Conservation (phyloP, 139 green algal genomes). For the Pleodorina starrii region DNA sequence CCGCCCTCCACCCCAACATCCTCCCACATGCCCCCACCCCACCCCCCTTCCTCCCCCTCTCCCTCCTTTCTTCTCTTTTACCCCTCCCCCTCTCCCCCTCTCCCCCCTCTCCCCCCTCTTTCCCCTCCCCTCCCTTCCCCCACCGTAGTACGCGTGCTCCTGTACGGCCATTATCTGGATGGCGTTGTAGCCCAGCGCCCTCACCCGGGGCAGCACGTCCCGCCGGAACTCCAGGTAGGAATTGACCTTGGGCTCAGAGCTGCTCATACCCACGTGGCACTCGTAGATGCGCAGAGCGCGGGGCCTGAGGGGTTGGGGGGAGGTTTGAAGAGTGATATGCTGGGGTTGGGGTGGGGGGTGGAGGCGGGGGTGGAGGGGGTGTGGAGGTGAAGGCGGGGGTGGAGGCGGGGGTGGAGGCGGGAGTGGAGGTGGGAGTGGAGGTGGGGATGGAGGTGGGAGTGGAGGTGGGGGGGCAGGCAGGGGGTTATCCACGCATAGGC, state of each 20-base stretch:
- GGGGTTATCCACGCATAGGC: too few species aligned
- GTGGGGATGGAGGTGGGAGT: too few species aligned
- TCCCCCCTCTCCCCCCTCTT: background rate
- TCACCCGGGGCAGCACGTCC: slow-evolving; percentile 94
- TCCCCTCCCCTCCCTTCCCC: background rate
- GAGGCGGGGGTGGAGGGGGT: too few species aligned
- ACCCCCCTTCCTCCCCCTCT: background rate
- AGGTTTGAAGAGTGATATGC: background rate
- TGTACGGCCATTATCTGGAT: slow-evolving; percentile 99
- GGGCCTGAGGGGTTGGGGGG: slow-evolving; percentile 64
- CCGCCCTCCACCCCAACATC: background rate
- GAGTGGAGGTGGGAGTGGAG: too few species aligned
- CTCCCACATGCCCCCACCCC: background rate
- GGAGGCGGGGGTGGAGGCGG: too few species aligned
- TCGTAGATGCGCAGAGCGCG: slow-evolving; percentile 96
- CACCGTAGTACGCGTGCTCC: slow-evolving; percentile 89
- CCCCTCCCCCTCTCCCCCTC: background rate
- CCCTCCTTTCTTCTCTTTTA: background rate
- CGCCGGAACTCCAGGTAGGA: slow-evolving; percentile 94
- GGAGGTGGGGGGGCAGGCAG: too few species aligned
- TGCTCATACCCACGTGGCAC: slow-evolving; percentile 98
- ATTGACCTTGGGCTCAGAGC: slow-evolving; percentile 85
- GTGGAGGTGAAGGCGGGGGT: too few species aligned
- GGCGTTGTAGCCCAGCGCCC: slow-evolving; percentile 93
- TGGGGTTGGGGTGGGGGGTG: too few species aligned